Evolutionary conservation across 257 asterid genomes (phyloP).

Genomic region (Solanum bukasovii): DNA sequence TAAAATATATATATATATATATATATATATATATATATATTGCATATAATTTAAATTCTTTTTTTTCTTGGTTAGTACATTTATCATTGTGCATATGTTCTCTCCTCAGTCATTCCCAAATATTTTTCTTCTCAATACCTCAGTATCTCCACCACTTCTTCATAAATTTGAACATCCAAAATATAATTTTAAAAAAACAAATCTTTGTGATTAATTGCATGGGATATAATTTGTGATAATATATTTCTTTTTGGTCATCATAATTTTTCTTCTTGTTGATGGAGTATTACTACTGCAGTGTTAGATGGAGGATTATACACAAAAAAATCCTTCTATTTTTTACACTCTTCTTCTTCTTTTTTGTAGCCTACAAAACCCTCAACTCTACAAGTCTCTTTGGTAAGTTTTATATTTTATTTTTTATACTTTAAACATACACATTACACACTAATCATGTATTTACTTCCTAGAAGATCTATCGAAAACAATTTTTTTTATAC

Average conservation of each 20-base stretch:
- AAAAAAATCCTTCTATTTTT: neutral
- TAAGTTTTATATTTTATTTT: neutral
- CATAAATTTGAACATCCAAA: too few species aligned
- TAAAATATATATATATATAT: too few species aligned
- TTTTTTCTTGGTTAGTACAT: neutral
- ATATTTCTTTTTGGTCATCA: neutral
- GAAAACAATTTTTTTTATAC: too few species aligned
- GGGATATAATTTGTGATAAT: neutral
- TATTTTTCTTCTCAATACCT: neutral
- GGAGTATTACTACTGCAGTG: slow-evolving; percentile 12
- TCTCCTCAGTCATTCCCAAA: neutral
- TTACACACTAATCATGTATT: too few species aligned
- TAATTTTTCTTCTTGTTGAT: neutral
- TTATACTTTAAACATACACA: neutral
- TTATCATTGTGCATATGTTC: neutral
- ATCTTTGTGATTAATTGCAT: neutral
- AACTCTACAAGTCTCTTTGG: slow-evolving; percentile 6
- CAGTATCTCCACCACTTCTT: neutral
- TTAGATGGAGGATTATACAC: slow-evolving; percentile 4
- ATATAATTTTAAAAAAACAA: too few species aligned
- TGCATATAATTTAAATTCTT: too few species aligned
- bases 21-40: too few species aligned
- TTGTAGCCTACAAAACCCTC: neutral
- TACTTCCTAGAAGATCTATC: too few species aligned
- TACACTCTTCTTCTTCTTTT: neutral